Evolutionary conservation across 1,284 basidiomycete species (phyloP).

Genomic region (Microbotryum intermedium): DNA sequence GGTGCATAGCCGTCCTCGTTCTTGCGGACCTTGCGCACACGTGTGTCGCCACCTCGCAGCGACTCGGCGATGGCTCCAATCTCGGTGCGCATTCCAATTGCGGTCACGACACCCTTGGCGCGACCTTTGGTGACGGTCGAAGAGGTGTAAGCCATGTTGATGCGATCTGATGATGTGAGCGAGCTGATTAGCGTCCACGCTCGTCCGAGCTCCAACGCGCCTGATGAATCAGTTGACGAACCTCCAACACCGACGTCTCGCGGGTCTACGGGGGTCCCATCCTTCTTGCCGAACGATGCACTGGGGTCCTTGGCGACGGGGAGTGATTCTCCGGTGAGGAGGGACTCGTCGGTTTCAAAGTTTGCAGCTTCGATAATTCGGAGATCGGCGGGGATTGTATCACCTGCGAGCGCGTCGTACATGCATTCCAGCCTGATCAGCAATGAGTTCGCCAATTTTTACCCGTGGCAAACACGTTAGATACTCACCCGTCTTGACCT

Average conservation of each 20-base stretch:
- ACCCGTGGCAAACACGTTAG: neutral
- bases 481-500: slow-evolving; percentile 28
- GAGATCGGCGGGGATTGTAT: slow-evolving; percentile 55
- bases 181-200: neutral
- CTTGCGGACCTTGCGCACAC: slow-evolving; percentile 26
- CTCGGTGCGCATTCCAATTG: slow-evolving; percentile 59
- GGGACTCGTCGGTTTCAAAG: slow-evolving; percentile 55
- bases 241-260: slow-evolving; percentile 38
- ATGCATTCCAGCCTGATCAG: neutral
- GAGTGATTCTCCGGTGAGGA: slow-evolving; percentile 59
- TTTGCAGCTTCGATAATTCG: slow-evolving; percentile 45
- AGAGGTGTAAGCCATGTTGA: slow-evolving; percentile 54
- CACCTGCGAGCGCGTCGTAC: slow-evolving; percentile 38
- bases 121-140: slow-evolving; percentile 59
- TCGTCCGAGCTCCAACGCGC: too few relatives aligned
- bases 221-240: neutral
- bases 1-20: slow-evolving; percentile 39
- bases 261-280: slow-evolving; percentile 13
- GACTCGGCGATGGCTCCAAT: slow-evolving; percentile 53
- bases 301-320: slow-evolving; percentile 54
- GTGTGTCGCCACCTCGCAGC: slow-evolving; percentile 36
- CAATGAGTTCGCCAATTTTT: neutral
- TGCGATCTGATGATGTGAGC: slow-evolving; percentile 46
- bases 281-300: slow-evolving; percentile 35
- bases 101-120: slow-evolving; percentile 51